Evolutionary conservation across 441 rosid species (phyloP), one percentile per base, ranked within the genome.

Genomic region (Daphne laureola): DNA sequence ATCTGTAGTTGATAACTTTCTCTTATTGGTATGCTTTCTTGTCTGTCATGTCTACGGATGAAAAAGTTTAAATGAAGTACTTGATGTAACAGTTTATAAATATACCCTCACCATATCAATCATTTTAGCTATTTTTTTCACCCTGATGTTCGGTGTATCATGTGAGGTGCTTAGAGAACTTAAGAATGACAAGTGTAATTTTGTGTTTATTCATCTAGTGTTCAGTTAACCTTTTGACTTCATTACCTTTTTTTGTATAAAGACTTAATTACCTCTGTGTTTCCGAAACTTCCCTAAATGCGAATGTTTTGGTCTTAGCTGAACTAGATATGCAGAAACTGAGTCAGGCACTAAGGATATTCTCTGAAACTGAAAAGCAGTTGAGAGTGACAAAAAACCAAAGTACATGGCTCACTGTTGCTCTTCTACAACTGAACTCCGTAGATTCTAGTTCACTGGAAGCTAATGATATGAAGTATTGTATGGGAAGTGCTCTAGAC

Each of bases 361-460:
- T 91, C 53, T 84, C 98, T 46, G 95, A 91, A 57, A 82, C 93
- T n/a, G 98, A 88, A 74, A 86, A 88, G 72, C 93, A 91, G 57
- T 67, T 91, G 70, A 79, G 96, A 72, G 77, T 76, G 64, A 78
- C 93, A 13, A 91, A 82, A 68, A 84, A 77, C 67, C 98, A 88
- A 68, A 78, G 87, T 58, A 91, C 95, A 1, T 91, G 96, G 96
- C 96, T 91, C 31, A 88, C 95, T 45, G 98, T 79, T 25, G 95
- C 96, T 44, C 86, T 92, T 70, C 68, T 92, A 64, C 96, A 88
- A 64, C 76, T 92, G 57, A 86, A 91, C 67, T 73, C 84, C 17
- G 54, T 63, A 5, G 93, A 86, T 54, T 49, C 77, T 53, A 69
- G 78, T 67, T 70, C 78, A 27, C 16, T 57, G 9, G 75, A 82